phyloP scores from a whole-genome alignment of 2,329 filamentous ascomycete genomes.

The Aureobasidium subglaciale region DNA sequence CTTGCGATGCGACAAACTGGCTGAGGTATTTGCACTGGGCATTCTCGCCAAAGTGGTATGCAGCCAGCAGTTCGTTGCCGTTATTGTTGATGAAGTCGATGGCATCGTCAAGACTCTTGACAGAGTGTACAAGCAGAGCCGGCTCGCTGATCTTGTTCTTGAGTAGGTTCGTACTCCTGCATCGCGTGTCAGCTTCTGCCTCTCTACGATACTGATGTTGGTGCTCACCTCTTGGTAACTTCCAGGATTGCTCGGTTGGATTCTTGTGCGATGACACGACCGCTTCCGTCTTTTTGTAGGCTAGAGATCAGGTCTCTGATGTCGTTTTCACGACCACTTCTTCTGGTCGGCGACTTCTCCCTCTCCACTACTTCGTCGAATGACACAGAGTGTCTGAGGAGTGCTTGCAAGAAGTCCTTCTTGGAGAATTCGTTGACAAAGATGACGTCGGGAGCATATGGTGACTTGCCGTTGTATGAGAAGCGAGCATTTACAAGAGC shows the following conservation, averaged over 20 bases:
- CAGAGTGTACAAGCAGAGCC: conserved; percentile 40
- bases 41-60: conserved; percentile 48
- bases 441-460: conserved; percentile 56
- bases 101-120: conserved; percentile 48
- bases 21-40: conserved; percentile 51
- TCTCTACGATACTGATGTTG: neutral
- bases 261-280: conserved; percentile 22
- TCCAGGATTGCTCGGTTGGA: conserved; percentile 22
- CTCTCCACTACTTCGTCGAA: conserved; percentile 20
- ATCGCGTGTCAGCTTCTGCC: neutral
- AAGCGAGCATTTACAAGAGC: conserved; percentile 49
- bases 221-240: conserved; percentile 16
- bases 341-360: conserved; percentile 14
- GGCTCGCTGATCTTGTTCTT: conserved; percentile 34
- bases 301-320: conserved; percentile 14
- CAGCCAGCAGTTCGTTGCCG: conserved; percentile 34
- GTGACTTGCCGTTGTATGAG: conserved; percentile 48
- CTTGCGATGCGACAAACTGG: conserved; percentile 47
- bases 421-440: conserved; percentile 58
- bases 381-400: conserved; percentile 34
- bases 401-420: conserved; percentile 47
- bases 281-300: conserved; percentile 13
- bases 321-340: neutral
- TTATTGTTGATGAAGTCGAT: conserved; percentile 40
- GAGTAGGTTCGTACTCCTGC: conserved; percentile 16